Conservation (phyloP, 2,329 filamentous ascomycete species). For the Trichoderma guizhouense region DNA sequence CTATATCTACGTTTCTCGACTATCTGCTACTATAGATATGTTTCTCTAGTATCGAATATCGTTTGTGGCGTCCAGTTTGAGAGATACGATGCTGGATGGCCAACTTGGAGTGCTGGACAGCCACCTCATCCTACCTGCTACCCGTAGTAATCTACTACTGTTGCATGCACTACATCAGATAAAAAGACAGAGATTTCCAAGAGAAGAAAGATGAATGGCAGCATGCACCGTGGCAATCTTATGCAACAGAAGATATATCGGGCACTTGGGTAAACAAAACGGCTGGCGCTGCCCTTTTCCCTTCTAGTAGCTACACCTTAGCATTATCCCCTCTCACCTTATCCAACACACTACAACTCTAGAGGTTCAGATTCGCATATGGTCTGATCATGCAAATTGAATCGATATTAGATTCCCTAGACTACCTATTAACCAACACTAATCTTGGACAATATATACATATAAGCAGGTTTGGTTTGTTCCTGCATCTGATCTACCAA, state of each 20-base stretch:
- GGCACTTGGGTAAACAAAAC: too few relatives aligned
- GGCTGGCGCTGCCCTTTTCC: too few relatives aligned
- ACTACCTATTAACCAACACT: neutral
- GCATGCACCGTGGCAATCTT: neutral
- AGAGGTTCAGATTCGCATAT: neutral
- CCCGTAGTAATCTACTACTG: too few relatives aligned
- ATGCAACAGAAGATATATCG: neutral
- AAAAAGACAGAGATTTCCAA: neutral
- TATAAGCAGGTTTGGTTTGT: neutral
- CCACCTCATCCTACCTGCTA: too few relatives aligned
- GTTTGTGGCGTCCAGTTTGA: too few relatives aligned
- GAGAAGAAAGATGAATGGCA: neutral
- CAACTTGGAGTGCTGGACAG: too few relatives aligned
- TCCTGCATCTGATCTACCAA: slow-evolving; percentile 6
- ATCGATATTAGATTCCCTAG: neutral
- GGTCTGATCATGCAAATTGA: neutral
- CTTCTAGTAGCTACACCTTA: neutral
- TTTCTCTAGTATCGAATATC: too few relatives aligned
- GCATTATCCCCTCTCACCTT: neutral
- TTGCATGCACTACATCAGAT: neutral
- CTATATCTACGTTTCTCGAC: neutral
- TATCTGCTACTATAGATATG: neutral
- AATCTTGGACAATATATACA: slow-evolving; percentile 4
- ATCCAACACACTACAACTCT: neutral
- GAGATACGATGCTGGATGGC: neutral